Evolutionary conservation across 1,139 yeast genomes (phyloP), one percentile per base, ranked within the genome.

Genomic region (Lodderomyces theae): DNA sequence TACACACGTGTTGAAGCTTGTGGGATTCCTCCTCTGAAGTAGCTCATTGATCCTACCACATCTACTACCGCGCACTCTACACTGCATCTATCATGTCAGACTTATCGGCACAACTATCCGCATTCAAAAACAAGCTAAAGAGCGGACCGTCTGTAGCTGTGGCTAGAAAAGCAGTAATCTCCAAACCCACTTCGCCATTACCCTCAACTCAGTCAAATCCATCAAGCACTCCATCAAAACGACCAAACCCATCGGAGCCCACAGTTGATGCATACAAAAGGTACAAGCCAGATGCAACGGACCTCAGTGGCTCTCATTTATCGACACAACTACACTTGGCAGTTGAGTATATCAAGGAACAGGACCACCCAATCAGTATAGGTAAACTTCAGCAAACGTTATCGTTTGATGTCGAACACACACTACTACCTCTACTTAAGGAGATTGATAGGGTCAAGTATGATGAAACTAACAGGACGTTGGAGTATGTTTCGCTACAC

Each of bases 401-500:
- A 50, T 51, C 80, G 54, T 57, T 69, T 49, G 76, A 70, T 47
- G 63, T 70, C 21, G 53, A 72, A 10, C 78, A 61, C 30, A 66
- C 82, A 26, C 65, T 90, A 47, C 63, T 87, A 26, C 86, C 87
- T 28, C 69, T 88, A 51, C 65, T 90, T 49, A 76, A 80, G 52
- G 87, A 82, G 53, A 78, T 88, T 44, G 92, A 87, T 51, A 74
- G 94, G 57, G 82, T 88, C 53, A 72, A 75, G 53, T 86, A 75
- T 52, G 80, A 83, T 53, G 66, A 79, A 1, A 69, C 66, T 22
- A 71, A 70, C 28, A 69, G 79, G 42, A 83, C 96, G 0, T 76
- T 89, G 41, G 92, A 87, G 56, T 94, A 92, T 56, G 84, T 87
- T 34, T 88, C 97, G 4, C 74, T 88, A 41, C 95, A 88, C 61